Base-by-base conservation (phyloP, 495 filamentous ascomycete species). In the Tuber magnatum region DNA sequence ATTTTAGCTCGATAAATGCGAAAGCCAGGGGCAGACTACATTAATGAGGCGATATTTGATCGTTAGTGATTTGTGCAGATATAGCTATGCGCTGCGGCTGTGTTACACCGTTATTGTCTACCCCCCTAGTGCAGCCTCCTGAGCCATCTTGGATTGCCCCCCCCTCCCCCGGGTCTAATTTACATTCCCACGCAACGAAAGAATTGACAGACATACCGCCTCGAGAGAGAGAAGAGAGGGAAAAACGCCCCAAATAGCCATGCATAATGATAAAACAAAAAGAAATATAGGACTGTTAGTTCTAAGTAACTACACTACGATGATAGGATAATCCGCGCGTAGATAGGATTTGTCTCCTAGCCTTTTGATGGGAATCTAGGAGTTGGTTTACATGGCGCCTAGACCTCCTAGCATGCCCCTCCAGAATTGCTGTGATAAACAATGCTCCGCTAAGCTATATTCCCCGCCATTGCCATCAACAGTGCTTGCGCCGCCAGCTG, bases 401-500 rank as follows among this genome's bases (percentile, higher is more conserved):
- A 61, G n/a, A 14, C 51, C 51, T 61, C 48, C 24, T 9, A 3
- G 10, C 9, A 0, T 12, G 51, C 24, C 24, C 24, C n/a, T 10
- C 51, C 24, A 32, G 24, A 28, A 32, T 10, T 9, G n/a, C 51
- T 14, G 9, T 32, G 24, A 61, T 28, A 3, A 14, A 24, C 14
- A 32, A 61, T 9, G 9, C 9, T 28, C 14, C 10, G 65, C 76
- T 84, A 92, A 76, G 89, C 90, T 71, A 96, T 88, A 81, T 92
- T 92, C 32, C 94, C 94, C 22, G 94, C 95, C 88, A 98, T 91
- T 1, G 95, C 95, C 84, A 97, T 91, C 80, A 98, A 92, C 68
- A 99, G 86, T n/a, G 94, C 95, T 83, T 99, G 95, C 9, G 93
- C 92, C 4, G 93, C 91, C 69, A 98, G 84, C 82, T 93, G 93